phyloP scores from a whole-genome alignment of 169 alveolate species.

The Neospora caninum region DNA sequence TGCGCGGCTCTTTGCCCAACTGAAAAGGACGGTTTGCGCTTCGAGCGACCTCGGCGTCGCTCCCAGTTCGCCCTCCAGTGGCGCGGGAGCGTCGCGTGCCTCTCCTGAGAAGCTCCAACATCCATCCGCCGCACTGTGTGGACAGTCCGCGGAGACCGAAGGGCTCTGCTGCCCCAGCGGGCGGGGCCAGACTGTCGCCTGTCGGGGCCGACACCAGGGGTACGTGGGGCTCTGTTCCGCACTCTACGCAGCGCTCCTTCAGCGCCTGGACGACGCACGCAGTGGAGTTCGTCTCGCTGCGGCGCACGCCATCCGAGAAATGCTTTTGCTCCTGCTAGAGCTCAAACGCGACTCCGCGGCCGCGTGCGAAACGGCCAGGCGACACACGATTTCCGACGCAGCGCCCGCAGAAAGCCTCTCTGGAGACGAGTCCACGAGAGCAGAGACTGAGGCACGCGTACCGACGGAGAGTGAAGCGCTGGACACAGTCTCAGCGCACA shows the following conservation, averaged over 20 bases:
- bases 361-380: too few relatives aligned
- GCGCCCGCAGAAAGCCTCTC: background rate
- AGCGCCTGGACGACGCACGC: constrained; percentile 70
- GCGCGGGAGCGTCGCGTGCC: background rate
- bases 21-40: background rate
- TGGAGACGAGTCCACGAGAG: background rate
- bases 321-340: background rate
- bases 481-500: background rate
- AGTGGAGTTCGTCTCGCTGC: constrained; percentile 61
- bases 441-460: background rate
- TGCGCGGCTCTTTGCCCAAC: background rate
- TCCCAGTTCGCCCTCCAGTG: background rate
- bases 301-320: constrained; percentile 17
- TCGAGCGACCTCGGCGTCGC: background rate
- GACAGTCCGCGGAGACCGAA: too few relatives aligned
- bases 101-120: background rate
- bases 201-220: background rate
- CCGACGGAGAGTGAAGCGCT: background rate
- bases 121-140: background rate
- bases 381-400: too few relatives aligned
- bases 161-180: background rate
- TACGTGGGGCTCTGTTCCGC: background rate
- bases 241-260: constrained; percentile 50
- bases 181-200: background rate
- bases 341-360: background rate